Base-by-base conservation (phyloP, 169 alveolate genomes). In the Eimeria acervulina region DNA sequence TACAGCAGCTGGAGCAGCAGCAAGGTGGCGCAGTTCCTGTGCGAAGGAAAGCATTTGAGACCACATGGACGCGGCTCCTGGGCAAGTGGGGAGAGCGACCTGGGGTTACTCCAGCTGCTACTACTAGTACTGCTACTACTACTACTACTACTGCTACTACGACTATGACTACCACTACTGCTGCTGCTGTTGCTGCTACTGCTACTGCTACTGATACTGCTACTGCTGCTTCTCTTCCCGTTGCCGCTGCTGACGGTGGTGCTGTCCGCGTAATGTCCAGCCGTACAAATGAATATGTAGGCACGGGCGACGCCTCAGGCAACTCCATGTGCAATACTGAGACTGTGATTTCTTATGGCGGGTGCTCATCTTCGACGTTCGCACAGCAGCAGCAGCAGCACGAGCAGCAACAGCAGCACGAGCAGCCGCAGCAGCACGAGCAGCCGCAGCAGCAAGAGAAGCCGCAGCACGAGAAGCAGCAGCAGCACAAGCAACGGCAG, bases 31-130 rank as follows among this genome's bases (percentile, higher is more conserved):
- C 33, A 38, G 83, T 23, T 10, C 5, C 87, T 26, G 23, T 38
- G 59, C 63, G 89, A 21, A 78, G 40, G 63, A 78, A 78, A 26
- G 21, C 89, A 19, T 47, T 44, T 21, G 89, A 78, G 28, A 44
- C 68, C 7, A 40, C 89, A 40, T 44, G 59, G 89, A 38, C 21
- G 7, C 31, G 66, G 38, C n/a, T 78, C 63, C 89, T 78, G 23
- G 89, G 89, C 63, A 78, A 68, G 63, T 78, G 89, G 89, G 89
- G 89, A 47, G 63, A 78, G 6, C 89, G 89, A 4, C 68, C 89
- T 78, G 68, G 38, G 17, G 40, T 21, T 42, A 68, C 63, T 78
- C 40, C 83, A 36, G 83, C 83, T 72, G 51, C 68, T 59, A n/a
- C 68, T 59, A n/a, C 26, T 59, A 7, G n/a, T 59, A 4, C 80